phyloP scores from a whole-genome alignment of 2,329 filamentous ascomycete species.

The Cryphonectria nitschkei region DNA sequence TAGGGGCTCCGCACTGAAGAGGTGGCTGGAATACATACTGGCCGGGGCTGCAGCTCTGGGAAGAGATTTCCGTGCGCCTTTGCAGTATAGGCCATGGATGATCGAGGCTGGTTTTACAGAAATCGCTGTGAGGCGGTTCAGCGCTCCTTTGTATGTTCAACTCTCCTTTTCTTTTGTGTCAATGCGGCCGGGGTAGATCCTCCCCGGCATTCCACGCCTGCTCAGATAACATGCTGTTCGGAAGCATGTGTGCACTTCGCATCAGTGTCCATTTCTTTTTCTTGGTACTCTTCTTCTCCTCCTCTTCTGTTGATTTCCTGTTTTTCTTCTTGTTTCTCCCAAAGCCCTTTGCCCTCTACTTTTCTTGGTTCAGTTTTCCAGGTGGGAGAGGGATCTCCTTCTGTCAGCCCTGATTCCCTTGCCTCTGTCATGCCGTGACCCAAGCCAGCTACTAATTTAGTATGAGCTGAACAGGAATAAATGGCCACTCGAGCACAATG shows the following conservation, averaged over 20 bases:
- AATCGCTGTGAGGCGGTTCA: slow-evolving; percentile 7
- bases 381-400: too few relatives aligned
- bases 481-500: slow-evolving; percentile 1
- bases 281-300: neutral
- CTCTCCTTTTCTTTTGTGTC: neutral
- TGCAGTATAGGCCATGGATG: slow-evolving; percentile 11
- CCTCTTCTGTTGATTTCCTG: neutral
- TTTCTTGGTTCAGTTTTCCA: neutral
- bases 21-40: slow-evolving; percentile 5
- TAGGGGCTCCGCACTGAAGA: slow-evolving; percentile 9
- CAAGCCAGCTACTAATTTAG: neutral
- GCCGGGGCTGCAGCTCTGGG: slow-evolving; percentile 7
- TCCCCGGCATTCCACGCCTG: too few relatives aligned
- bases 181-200: neutral
- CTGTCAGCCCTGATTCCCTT: too few relatives aligned
- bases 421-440: neutral
- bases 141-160: slow-evolving; percentile 2
- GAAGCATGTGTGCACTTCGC: neutral
- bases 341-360: too few relatives aligned
- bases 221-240: neutral
- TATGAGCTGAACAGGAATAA: neutral
- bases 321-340: neutral
- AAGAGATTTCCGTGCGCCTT: slow-evolving; percentile 4
- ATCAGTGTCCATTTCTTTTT: neutral
- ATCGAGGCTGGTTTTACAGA: slow-evolving; percentile 12